Evolutionary conservation across 768 basidiomycete species (phyloP).

Genomic region (Dentipellis sp.): DNA sequence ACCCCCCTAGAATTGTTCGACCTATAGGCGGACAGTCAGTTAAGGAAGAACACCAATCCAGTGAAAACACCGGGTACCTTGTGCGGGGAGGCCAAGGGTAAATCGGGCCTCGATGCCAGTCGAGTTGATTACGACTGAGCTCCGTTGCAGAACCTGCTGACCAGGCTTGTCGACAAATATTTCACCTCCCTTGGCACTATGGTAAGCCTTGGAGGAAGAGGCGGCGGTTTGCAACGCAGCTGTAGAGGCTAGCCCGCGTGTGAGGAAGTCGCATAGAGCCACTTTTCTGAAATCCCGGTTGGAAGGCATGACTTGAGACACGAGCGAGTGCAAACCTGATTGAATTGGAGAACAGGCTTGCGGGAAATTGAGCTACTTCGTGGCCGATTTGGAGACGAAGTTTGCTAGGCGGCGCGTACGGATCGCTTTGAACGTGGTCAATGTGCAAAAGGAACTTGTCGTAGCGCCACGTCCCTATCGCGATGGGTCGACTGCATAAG

Average conservation of each 20-base stretch:
- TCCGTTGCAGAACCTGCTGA: slow-evolving; percentile 13
- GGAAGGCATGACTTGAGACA: neutral
- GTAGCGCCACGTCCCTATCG: slow-evolving; percentile 7
- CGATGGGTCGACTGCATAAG: neutral
- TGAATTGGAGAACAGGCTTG: neutral
- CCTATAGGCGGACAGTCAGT: neutral
- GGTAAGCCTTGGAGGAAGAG: neutral
- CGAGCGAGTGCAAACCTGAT: neutral
- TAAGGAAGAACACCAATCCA: neutral
- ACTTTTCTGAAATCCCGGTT: neutral
- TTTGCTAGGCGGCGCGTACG: slow-evolving; percentile 13
- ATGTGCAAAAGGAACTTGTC: slow-evolving; percentile 1
- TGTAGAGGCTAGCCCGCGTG: neutral
- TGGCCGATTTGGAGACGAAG: slow-evolving; percentile 7
- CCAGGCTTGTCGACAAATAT: slow-evolving; percentile 10
- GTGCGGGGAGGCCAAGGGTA: slow-evolving; percentile 10
- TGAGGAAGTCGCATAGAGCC: neutral
- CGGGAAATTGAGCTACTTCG: slow-evolving; percentile 3
- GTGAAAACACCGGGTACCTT: neutral
- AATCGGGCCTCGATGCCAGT: slow-evolving; percentile 11
- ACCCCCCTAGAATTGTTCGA: neutral
- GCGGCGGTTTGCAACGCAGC: neutral
- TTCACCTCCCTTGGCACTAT: slow-evolving; percentile 8
- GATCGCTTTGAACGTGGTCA: slow-evolving; percentile 12
- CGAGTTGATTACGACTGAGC: slow-evolving; percentile 2